Base-by-base conservation (phyloP, 345 rosid genomes). In the Bruguiera sexangula region DNA sequence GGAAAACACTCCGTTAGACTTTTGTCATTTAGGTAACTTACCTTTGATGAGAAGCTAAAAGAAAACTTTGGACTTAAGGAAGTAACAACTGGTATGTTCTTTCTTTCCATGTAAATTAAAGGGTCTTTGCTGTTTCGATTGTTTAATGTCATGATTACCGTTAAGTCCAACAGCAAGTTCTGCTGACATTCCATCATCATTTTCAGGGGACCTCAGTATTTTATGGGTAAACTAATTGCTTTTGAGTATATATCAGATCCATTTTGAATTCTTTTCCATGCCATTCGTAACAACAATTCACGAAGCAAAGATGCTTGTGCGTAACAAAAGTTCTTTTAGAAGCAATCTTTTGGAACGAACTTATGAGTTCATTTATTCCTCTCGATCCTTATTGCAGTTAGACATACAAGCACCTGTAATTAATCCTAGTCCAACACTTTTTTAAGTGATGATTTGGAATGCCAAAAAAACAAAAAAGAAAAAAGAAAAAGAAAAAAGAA, bases 41-140 rank as follows among this genome's bases (percentile, higher is more conserved):
- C 30, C 83, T 76, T 80, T 73, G 69, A 77, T 71, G 36, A 77
- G 72, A 76, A 78, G 82, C 75, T 75, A 75, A 53, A 54, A 56
- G 16, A 65, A 65, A 75, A 76, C 84, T 72, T 81, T 69, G 15
- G 63, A 73, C 63, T 63, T 46, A 81, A 69, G 84, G 30, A 76
- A 78, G 26, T 59, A 36, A 61, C 31, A 9, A 13, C 50, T 15
- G 18, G 13, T 24, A 56, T 51, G 60, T 4, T 10, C 60, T 24
- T 24, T 55, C 22, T 56, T 43, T 15, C 18, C 9, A 7, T 56
- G 60, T 70, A 48, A 59, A n/a, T 18, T 10, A 15, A 43, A 21
- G 69, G 63, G 54, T 70, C 10, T 64, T 73, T 52, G 55, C 70
- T 53, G 54, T 62, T 66, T 63, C 70, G 20, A 29, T 43, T 65